Evolutionary conservation across 2,329 filamentous ascomycete species (phyloP).

Genomic region (Alternaria triticina): DNA sequence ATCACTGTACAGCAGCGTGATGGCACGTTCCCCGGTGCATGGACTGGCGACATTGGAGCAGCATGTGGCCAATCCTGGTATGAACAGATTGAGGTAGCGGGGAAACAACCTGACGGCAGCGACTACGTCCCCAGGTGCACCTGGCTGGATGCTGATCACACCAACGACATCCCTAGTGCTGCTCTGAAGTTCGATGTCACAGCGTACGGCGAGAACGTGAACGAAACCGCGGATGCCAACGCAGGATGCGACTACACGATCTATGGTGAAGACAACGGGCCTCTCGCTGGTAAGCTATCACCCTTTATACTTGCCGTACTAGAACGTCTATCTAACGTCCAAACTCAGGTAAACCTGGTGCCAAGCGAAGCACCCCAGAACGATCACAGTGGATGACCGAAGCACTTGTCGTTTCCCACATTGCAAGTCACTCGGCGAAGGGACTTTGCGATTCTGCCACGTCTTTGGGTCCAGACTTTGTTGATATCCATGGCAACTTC

Average conservation of each 20-base stretch:
- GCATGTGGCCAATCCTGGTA: not conserved
- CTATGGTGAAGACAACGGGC: not conserved
- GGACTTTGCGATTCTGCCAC: not conserved
- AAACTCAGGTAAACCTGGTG: not conserved
- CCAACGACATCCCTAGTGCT: not conserved
- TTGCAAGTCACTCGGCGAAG: not conserved
- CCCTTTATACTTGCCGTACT: not conserved
- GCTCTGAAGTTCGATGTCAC: not conserved
- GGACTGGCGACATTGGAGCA: not conserved
- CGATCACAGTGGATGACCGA: not conserved
- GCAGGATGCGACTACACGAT: not conserved
- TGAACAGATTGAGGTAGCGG: not conserved
- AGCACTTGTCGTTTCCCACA: not conserved
- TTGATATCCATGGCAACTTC: not conserved
- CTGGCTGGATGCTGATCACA: not conserved
- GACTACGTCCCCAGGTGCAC: not conserved
- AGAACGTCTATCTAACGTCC: not conserved
- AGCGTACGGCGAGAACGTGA: not conserved
- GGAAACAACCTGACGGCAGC: not conserved
- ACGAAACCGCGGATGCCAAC: not conserved
- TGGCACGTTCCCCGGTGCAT: not conserved
- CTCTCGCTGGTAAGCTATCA: not conserved
- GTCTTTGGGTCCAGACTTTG: not conserved
- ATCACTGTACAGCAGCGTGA: not conserved
- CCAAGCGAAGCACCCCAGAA: not conserved